Percentiles rank a stretch among this genome's conserved stretches.
Conservation (phyloP, 257 asterid genomes). For the Coffea canephora region DNA sequence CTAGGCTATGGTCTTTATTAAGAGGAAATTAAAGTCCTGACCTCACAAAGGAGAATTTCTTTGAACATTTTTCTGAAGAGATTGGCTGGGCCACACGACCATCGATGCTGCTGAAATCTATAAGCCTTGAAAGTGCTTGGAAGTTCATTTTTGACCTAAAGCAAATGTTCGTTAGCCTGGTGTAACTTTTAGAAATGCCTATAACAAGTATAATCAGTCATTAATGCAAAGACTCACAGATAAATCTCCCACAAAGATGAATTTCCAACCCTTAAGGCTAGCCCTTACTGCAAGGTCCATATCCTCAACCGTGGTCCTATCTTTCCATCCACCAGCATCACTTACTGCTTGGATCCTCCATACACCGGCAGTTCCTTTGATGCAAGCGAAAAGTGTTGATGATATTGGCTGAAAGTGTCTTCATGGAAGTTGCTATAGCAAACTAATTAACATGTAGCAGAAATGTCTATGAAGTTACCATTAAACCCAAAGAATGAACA, state of each 20-base stretch:
- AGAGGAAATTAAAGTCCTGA: slow-evolving; percentile 16
- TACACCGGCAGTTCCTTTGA: slow-evolving; percentile 70
- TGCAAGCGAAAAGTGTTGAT: slow-evolving; percentile 16
- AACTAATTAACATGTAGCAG: background rate
- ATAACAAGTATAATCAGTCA: slow-evolving; percentile 11
- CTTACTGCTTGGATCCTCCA: slow-evolving; percentile 61
- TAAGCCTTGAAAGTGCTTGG: slow-evolving; percentile 91
- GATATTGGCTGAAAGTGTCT: slow-evolving; percentile 2
- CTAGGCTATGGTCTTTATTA: background rate
- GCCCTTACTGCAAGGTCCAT: slow-evolving; percentile 88
- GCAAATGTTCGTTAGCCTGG: slow-evolving; percentile 19
- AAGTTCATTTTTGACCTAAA: slow-evolving; percentile 82
- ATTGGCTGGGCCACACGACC: slow-evolving; percentile 95
- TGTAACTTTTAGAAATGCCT: slow-evolving; percentile 14
- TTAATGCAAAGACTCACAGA: slow-evolving; percentile 38
- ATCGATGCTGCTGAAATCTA: slow-evolving; percentile 83
- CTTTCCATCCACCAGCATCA: slow-evolving; percentile 87
- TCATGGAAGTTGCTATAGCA: background rate
- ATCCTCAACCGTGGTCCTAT: slow-evolving; percentile 79
- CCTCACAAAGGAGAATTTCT: slow-evolving; percentile 68
- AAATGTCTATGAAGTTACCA: slow-evolving; percentile 31
- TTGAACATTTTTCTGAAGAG: slow-evolving; percentile 71
- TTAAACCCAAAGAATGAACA: slow-evolving; percentile 70
- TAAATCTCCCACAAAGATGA: slow-evolving; percentile 60
- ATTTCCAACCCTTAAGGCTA: slow-evolving; percentile 78